Evolutionary conservation across 257 asterid genomes (phyloP).

Genomic region (Plantago ovata): DNA sequence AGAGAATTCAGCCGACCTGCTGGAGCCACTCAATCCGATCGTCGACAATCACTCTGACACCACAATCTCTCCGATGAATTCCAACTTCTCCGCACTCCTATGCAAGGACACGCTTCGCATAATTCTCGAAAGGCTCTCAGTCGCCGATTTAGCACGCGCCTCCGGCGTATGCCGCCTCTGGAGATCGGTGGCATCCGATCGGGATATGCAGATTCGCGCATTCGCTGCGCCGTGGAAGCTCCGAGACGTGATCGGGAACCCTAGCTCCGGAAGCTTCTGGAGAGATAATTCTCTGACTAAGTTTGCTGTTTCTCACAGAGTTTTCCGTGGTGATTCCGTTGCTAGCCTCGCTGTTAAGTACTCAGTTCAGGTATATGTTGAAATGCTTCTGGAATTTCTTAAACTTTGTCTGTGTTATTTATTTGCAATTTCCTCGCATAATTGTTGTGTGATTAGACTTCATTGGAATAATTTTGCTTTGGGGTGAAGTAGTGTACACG

Average conservation of each 20-base stretch:
- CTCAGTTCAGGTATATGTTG: constrained; percentile 71
- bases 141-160: constrained; percentile 75
- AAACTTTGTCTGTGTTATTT: no score
- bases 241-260: constrained; percentile 68
- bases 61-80: constrained; percentile 82
- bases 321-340: constrained; percentile 64
- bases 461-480: no score
- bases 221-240: constrained; percentile 87
- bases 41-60: constrained; percentile 28
- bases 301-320: constrained; percentile 83
- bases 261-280: constrained; percentile 85
- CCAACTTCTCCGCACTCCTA: constrained; percentile 69
- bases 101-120: constrained; percentile 82
- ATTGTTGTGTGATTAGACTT: no score
- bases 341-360: constrained; percentile 95
- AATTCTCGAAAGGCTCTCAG: constrained; percentile 59
- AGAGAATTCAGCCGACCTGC: constrained; percentile 26
- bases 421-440: no score
- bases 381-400: neutral
- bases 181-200: constrained; percentile 72
- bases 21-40: constrained; percentile 33
- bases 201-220: constrained; percentile 65
- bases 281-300: constrained; percentile 73
- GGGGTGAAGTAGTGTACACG: no score
- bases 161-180: constrained; percentile 83